These are phyloP conservation scores for Cladorrhinum sp. DNA, from an alignment of 2,329 filamentous ascomycete species.

Conservation along the genomic window DNA sequence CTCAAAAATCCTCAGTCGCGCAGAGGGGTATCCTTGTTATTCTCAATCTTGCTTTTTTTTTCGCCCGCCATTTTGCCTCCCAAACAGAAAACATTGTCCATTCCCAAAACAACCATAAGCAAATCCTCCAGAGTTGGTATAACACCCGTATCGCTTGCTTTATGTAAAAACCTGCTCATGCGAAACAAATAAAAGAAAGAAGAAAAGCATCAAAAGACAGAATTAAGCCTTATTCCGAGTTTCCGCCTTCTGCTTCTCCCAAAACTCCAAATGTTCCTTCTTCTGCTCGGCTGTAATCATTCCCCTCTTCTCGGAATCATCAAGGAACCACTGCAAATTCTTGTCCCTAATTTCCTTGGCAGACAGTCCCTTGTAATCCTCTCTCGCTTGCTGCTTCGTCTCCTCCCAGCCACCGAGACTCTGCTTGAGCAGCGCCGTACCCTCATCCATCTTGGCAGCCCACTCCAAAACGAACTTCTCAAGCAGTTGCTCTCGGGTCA, in stretches of 20 bases:
- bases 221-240: constrained; percentile 7
- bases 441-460: constrained; percentile 21
- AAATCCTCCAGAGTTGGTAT: neutral
- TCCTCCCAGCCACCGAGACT: constrained; percentile 19
- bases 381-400: constrained; percentile 17
- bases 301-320: constrained; percentile 14
- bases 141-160: neutral
- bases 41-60: neutral
- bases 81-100: neutral
- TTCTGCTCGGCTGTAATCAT: constrained; percentile 16
- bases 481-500: constrained; percentile 16
- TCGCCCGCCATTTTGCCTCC: neutral
- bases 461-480: constrained; percentile 18
- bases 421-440: constrained; percentile 16
- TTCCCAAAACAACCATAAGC: neutral
- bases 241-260: constrained; percentile 10
- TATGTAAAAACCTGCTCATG: neutral
- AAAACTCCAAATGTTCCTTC: constrained; percentile 15
- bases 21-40: constrained; percentile 8
- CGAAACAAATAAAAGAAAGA: neutral
- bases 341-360: constrained; percentile 14
- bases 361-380: constrained; percentile 14
- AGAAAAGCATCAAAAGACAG: neutral
- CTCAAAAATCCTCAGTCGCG: neutral
- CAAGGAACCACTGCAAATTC: constrained; percentile 23